Evolutionary conservation across 2,329 filamentous ascomycete genomes (phyloP), one percentile per base, ranked within the genome.

Genomic region (Penicillium crustosum): DNA sequence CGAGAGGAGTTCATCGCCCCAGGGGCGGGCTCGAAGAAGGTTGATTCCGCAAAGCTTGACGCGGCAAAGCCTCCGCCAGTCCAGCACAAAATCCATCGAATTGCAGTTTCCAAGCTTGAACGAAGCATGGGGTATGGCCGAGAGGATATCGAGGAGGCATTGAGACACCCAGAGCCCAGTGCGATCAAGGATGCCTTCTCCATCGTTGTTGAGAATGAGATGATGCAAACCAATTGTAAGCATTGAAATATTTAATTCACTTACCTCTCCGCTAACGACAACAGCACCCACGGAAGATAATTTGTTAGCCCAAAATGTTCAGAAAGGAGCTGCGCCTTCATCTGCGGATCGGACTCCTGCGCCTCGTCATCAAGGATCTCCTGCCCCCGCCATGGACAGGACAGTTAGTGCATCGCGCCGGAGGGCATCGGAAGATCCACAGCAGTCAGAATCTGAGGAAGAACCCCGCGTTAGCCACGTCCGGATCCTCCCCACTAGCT

Each of bases 101-200:
- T 91, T 64, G 93, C 97, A 4, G 93, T 96, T 6, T 89, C 93
- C 59, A 97, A 97, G 80, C 89, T 99, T 53, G 94, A 93, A 69
- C 94, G 93, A 78, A 97, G 92, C 0, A 97, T 99, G 93, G 94
- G 94, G 59, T 99, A 99, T 73, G 92, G 89, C 36, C 93, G 91
- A 73, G 89, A 89, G 61, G 94, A 99, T 79, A 93, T 99, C 53
- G 90, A 97, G 72, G 94, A 97, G 75, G 93, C 94, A 23, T 80
- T 99, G 61, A 89, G 89, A 69, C 92, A 91, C 56, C 87, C 94
- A 53, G 94, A 99, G 73, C 94, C 94, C 13, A 97, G 93, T 58
- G 93, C 94, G 12, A 97, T 99, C 81, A 99, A 99, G 78, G 94
- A 99, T 77, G 94, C 94, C 1, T 99, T 97, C 78, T 88, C 97